A percentile compares a stretch with the other conserved stretches of the same genome.
phyloP scores from a whole-genome alignment of 148 eudicot genomes.

The Chenopodium album region DNA sequence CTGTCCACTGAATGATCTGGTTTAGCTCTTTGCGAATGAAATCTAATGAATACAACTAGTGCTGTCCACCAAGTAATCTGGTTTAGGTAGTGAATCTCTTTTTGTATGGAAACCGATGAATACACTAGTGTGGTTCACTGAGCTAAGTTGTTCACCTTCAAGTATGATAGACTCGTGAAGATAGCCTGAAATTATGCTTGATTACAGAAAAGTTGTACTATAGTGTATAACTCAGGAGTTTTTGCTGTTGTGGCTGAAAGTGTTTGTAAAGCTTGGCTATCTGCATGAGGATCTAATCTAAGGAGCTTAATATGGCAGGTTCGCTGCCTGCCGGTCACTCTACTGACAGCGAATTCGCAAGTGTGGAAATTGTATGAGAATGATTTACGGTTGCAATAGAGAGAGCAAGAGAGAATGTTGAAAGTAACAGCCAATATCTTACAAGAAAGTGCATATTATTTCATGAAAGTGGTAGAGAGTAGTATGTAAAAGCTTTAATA shows the following conservation, averaged over 20 bases:
- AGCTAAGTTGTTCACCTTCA: background rate
- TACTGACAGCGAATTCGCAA: background rate
- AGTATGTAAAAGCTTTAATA: too few species aligned
- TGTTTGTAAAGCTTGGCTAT: background rate
- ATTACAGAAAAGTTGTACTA: background rate
- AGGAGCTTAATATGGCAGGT: background rate
- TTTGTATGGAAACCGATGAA: background rate
- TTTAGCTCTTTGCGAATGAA: background rate
- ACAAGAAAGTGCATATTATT: too few species aligned
- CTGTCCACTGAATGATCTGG: conserved; percentile 14
- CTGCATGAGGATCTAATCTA: background rate
- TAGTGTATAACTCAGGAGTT: background rate
- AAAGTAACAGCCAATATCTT: too few species aligned
- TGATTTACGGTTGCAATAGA: background rate
- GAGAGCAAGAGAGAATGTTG: too few species aligned
- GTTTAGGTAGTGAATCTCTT: background rate
- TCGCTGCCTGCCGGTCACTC: background rate
- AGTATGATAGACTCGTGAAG: background rate
- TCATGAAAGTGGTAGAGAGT: too few species aligned
- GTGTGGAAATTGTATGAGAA: background rate
- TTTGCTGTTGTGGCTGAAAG: background rate
- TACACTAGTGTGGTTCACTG: background rate
- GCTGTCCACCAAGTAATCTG: background rate
- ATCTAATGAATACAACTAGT: too few species aligned
- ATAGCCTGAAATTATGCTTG: background rate